Evolutionary conservation across 2,329 filamentous ascomycete species (phyloP).

Genomic region (Pyrenophora teres): DNA sequence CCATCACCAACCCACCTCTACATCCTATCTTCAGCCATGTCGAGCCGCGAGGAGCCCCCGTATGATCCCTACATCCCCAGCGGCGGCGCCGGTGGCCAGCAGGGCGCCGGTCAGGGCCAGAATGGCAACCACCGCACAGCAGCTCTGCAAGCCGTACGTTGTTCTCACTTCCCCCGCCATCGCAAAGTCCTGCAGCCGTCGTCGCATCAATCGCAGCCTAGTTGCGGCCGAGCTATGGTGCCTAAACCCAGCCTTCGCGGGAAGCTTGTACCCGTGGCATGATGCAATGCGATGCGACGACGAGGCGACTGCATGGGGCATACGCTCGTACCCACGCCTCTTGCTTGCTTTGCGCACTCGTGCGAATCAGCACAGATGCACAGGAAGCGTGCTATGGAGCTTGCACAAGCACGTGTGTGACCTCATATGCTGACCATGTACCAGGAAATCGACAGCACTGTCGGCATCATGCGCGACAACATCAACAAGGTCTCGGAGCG

Average conservation of each 20-base stretch:
- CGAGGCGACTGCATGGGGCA: neutral
- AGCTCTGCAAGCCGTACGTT: slow-evolving; percentile 78
- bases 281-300: slow-evolving; percentile 8
- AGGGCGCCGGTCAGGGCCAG: slow-evolving; percentile 55
- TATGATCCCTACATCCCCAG: slow-evolving; percentile 90
- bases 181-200: slow-evolving; percentile 7
- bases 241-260: slow-evolving; percentile 5
- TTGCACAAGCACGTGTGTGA: neutral
- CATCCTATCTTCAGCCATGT: slow-evolving; percentile 40
- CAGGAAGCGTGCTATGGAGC: neutral
- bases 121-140: slow-evolving; percentile 68
- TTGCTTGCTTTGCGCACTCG: neutral
- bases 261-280: slow-evolving; percentile 14
- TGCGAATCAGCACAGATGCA: neutral
- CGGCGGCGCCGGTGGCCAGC: slow-evolving; percentile 54
- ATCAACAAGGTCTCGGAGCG: slow-evolving; percentile 96
- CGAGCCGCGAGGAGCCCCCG: slow-evolving; percentile 61
- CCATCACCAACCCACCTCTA: slow-evolving; percentile 9
- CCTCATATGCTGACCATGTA: slow-evolving; percentile 15
- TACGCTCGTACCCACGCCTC: neutral
- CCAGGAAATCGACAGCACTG: slow-evolving; percentile 96
- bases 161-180: neutral
- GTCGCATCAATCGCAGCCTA: slow-evolving; percentile 4
- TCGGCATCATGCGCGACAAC: slow-evolving; percentile 94
- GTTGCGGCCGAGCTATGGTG: slow-evolving; percentile 9